Conservation (phyloP, 495 filamentous ascomycete species). For the Neurospora terricola region DNA sequence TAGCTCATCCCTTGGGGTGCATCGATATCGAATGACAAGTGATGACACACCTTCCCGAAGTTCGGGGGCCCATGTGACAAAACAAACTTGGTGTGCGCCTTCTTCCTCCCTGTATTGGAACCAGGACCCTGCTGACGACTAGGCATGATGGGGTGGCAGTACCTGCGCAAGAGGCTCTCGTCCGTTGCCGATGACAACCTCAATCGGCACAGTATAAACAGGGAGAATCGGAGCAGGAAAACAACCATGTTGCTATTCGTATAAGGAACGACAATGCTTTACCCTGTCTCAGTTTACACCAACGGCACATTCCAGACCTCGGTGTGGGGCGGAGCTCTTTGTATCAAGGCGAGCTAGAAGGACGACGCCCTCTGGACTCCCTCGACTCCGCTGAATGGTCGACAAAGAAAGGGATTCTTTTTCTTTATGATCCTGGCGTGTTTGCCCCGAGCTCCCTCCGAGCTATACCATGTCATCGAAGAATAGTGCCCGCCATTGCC, state of each 20-base stretch:
- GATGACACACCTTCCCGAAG: background rate
- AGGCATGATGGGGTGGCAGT: background rate
- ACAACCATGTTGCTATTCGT: background rate
- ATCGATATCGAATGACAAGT: background rate
- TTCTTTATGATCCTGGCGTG: background rate
- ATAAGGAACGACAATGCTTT: background rate
- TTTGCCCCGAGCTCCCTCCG: background rate
- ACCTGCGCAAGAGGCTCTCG: background rate
- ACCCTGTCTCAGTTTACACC: background rate
- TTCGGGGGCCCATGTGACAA: background rate
- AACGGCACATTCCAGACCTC: background rate
- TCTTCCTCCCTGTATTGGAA: background rate
- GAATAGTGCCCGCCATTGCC: background rate
- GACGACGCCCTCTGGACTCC: background rate
- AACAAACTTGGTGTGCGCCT: background rate
- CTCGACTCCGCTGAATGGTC: background rate
- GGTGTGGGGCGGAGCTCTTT: background rate
- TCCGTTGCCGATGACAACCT: background rate
- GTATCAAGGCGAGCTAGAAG: background rate
- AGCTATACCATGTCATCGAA: background rate
- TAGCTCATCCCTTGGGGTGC: background rate
- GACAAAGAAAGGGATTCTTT: background rate
- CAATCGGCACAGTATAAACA: background rate
- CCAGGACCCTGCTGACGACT: background rate
- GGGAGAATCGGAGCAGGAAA: background rate